Conservation (phyloP, 192 early-diverging fungal species). For the Dissophora ornata region DNA sequence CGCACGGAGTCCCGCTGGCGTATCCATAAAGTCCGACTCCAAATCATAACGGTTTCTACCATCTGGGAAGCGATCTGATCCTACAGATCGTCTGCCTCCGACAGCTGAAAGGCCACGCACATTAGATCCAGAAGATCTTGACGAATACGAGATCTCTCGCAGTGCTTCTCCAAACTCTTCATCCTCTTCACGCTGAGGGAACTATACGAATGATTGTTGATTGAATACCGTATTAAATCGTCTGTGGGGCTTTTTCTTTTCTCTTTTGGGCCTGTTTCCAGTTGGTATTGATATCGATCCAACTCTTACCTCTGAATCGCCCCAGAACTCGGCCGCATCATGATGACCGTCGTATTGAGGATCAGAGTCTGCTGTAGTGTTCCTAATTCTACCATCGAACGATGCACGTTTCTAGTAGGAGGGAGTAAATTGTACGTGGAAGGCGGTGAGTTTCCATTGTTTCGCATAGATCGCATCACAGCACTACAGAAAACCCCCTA, state of each 20-base stretch:
- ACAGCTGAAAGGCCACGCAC: constrained; percentile 20
- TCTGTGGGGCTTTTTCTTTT: no score
- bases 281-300: no score
- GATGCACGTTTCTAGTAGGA: neutral
- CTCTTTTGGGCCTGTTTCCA: no score
- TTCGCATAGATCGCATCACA: neutral
- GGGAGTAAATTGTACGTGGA: neutral
- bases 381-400: neutral
- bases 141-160: constrained; percentile 11
- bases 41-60: constrained; percentile 42
- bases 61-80: constrained; percentile 20
- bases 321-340: constrained; percentile 17
- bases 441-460: neutral
- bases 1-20: constrained; percentile 18
- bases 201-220: no score
- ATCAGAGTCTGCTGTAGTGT: neutral
- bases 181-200: constrained; percentile 12
- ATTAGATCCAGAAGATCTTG: neutral
- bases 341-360: constrained; percentile 12
- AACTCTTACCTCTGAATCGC: constrained; percentile 16
- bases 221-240: neutral
- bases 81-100: neutral
- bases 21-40: constrained; percentile 36
- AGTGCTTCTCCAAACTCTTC: constrained; percentile 28
- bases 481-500: no score